Conservation (phyloP, 768 basidiomycete genomes). For the Galerina marginata region DNA sequence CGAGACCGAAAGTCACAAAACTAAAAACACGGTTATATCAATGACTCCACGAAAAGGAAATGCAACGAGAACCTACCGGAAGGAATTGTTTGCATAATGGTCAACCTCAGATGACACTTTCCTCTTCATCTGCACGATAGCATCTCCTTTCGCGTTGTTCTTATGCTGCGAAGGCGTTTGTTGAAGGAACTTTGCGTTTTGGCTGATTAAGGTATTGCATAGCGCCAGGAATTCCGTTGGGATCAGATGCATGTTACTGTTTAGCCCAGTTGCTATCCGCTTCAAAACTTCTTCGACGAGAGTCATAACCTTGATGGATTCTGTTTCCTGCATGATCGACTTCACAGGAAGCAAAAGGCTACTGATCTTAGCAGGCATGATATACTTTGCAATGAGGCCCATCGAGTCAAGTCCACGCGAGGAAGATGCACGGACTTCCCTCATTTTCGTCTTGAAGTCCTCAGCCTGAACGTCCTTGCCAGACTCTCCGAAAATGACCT, state of each 20-base stretch:
- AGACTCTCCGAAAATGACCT: constrained; percentile 94
- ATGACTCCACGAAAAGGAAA: not conserved
- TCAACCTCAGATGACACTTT: constrained; percentile 57
- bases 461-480: constrained; percentile 87
- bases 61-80: constrained; percentile 57
- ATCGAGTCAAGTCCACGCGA: constrained; percentile 90
- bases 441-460: constrained; percentile 94
- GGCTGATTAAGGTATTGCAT: constrained; percentile 89
- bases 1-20: constrained; percentile 91
- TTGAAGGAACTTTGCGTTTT: constrained; percentile 87
- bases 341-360: constrained; percentile 79
- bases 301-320: constrained; percentile 76
- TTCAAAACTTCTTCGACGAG: constrained; percentile 89
- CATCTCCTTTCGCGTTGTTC: constrained; percentile 52
- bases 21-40: constrained; percentile 39
- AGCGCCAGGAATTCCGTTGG: constrained; percentile 77
- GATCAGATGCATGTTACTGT: constrained; percentile 74
- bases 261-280: constrained; percentile 82
- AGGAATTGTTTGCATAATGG: constrained; percentile 86
- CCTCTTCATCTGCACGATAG: constrained; percentile 81
- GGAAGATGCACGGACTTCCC: constrained; percentile 84
- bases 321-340: constrained; percentile 86
- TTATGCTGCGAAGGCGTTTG: constrained; percentile 50
- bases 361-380: constrained; percentile 80
- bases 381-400: constrained; percentile 75